Conservation (phyloP, 1,284 basidiomycete genomes). For the Sphagnurus paluster region DNA sequence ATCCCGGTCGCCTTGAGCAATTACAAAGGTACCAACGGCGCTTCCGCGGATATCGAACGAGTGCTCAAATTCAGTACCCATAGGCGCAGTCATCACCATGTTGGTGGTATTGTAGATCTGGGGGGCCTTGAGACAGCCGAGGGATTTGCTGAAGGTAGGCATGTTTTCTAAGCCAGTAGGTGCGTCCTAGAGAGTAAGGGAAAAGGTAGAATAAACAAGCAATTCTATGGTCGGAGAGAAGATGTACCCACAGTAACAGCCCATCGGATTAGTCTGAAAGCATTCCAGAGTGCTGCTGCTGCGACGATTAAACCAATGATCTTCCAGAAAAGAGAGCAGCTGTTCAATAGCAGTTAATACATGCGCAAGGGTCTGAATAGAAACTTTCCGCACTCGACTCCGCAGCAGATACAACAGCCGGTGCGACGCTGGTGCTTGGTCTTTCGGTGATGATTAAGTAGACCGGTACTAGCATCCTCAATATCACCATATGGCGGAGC, state of each 20-base stretch:
- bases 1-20: conserved; percentile 42
- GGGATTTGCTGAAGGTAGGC: conserved; percentile 53
- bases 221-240: background rate
- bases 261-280: conserved; percentile 47
- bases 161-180: conserved; percentile 53
- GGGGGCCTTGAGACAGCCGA: conserved; percentile 46
- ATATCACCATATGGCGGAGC: conserved; percentile 24
- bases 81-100: conserved; percentile 37
- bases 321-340: conserved; percentile 56
- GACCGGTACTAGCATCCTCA: conserved; percentile 31
- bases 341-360: conserved; percentile 21
- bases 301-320: conserved; percentile 49
- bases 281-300: conserved; percentile 42
- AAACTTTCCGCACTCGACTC: conserved; percentile 41
- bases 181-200: conserved; percentile 43
- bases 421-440: conserved; percentile 30
- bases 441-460: conserved; percentile 43
- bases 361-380: background rate
- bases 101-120: conserved; percentile 44
- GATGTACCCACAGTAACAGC: conserved; percentile 40
- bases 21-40: conserved; percentile 50
- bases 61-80: conserved; percentile 40
- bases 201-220: conserved; percentile 1
- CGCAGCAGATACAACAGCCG: conserved; percentile 54
- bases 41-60: conserved; percentile 46